Evolutionary conservation across 768 basidiomycete genomes (phyloP).

Genomic region (Trametes punicea): DNA sequence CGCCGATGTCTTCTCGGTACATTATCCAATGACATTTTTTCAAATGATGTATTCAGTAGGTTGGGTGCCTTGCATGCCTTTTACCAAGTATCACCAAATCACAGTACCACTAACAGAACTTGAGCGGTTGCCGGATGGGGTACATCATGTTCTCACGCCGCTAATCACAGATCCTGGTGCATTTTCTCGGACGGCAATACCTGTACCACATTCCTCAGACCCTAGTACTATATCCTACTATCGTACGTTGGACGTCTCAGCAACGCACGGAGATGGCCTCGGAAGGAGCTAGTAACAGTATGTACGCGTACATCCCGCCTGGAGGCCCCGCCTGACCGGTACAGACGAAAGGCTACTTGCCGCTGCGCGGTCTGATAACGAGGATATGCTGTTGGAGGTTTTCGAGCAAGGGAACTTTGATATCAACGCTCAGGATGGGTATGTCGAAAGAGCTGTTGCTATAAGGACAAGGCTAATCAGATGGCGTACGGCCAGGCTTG

Average conservation of each 20-base stretch:
- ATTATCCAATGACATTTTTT: too few species aligned
- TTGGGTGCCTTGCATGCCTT: too few species aligned
- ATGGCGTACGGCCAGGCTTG: slow-evolving; percentile 40
- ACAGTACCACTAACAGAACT: neutral
- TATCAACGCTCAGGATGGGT: slow-evolving; percentile 81
- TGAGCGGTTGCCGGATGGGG: too few species aligned
- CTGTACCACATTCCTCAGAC: neutral
- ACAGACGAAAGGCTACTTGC: slow-evolving; percentile 70
- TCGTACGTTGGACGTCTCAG: neutral
- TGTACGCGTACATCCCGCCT: neutral
- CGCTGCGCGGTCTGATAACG: slow-evolving; percentile 72
- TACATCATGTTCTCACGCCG: slow-evolving; percentile 13
- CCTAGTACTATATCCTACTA: neutral
- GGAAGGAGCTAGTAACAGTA: slow-evolving; percentile 26
- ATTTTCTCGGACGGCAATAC: neutral
- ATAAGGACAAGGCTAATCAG: neutral
- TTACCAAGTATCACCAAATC: neutral
- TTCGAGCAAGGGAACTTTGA: slow-evolving; percentile 56
- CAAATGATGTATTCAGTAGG: too few species aligned
- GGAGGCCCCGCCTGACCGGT: too few species aligned
- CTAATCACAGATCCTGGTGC: slow-evolving; percentile 14
- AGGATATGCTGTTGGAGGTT: slow-evolving; percentile 60
- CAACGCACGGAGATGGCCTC: slow-evolving; percentile 6
- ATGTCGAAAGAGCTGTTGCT: slow-evolving; percentile 28
- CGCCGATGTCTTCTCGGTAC: too few species aligned